Percentiles rank a stretch among this genome's conserved stretches.
Evolutionary conservation across 352 stramenopile species (phyloP).

Genomic region (Phytophthora parvispora): DNA sequence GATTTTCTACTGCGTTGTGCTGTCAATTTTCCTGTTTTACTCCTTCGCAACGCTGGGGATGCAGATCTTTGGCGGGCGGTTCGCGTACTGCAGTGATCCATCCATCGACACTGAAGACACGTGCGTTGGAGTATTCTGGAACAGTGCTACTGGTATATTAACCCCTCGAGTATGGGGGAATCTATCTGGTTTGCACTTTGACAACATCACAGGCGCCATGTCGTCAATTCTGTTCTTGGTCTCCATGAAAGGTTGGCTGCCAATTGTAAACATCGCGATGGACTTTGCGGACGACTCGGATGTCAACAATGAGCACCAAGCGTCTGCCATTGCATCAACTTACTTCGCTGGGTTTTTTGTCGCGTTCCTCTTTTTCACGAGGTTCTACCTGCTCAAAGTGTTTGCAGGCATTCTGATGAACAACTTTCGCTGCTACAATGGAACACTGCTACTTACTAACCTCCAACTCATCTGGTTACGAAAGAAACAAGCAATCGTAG

Average conservation of each 20-base stretch:
- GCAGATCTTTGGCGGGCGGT: constrained; percentile 86
- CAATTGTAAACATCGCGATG: constrained; percentile 87
- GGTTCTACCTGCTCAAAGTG: constrained; percentile 82
- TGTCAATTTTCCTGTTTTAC: constrained; percentile 87
- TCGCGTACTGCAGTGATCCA: constrained; percentile 86
- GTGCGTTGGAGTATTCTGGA: constrained; percentile 80
- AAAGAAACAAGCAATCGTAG: constrained; percentile 70
- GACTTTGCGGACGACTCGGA: constrained; percentile 60
- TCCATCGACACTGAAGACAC: constrained; percentile 47
- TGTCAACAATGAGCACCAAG: constrained; percentile 74
- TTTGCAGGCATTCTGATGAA: constrained; percentile 90
- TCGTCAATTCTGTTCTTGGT: constrained; percentile 82
- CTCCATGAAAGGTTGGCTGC: constrained; percentile 89
- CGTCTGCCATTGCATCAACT: constrained; percentile 74
- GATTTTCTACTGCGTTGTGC: constrained; percentile 87
- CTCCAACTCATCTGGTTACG: constrained; percentile 85
- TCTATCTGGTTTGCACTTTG: constrained; percentile 82
- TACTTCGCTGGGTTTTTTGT: constrained; percentile 90
- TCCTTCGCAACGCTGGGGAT: constrained; percentile 89
- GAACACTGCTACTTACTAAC: constrained; percentile 80
- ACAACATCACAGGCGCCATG: constrained; percentile 85
- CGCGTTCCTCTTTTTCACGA: constrained; percentile 80
- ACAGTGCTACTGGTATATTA: constrained; percentile 53
- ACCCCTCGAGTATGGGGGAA: constrained; percentile 86
- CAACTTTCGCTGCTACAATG: constrained; percentile 89